Evolutionary conservation across 2,329 filamentous ascomycete species (phyloP).

Genomic region (Cryoendolithus antarcticus): DNA sequence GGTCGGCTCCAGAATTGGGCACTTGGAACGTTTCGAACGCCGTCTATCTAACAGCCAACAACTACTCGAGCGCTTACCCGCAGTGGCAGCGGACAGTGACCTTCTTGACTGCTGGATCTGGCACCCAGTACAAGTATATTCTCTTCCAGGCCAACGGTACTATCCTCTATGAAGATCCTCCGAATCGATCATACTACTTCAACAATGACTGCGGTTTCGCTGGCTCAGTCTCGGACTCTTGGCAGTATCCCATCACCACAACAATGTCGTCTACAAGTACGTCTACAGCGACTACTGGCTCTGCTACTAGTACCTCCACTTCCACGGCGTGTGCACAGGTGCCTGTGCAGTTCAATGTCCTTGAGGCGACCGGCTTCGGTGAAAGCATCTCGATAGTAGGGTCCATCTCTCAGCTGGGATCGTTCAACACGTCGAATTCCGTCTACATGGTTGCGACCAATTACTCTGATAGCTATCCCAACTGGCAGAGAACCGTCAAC

Average conservation of each 20-base stretch:
- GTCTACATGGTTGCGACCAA: constrained; percentile 44
- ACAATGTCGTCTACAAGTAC: too few species aligned
- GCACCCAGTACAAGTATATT: constrained; percentile 50
- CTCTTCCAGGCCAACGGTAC: constrained; percentile 42
- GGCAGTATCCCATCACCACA: too few species aligned
- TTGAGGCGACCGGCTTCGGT: constrained; percentile 26
- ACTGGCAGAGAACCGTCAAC: constrained; percentile 48
- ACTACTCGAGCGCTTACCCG: constrained; percentile 49
- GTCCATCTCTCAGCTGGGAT: constrained; percentile 45
- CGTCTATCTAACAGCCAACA: constrained; percentile 43
- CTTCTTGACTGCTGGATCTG: constrained; percentile 40
- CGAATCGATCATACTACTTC: constrained; percentile 17
- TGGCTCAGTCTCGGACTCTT: too few species aligned
- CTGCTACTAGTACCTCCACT: too few species aligned
- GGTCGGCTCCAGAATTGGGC: constrained; percentile 47
- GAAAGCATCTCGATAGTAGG: constrained; percentile 56
- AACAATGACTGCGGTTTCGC: too few species aligned
- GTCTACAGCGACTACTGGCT: too few species aligned
- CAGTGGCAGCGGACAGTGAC: constrained; percentile 48
- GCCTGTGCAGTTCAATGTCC: constrained; percentile 5
- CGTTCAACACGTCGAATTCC: constrained; percentile 44
- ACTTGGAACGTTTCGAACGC: constrained; percentile 45
- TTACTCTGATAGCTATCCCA: constrained; percentile 48
- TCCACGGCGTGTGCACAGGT: constrained; percentile 2
- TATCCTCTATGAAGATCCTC: constrained; percentile 53